Evolutionary conservation across 148 eudicot genomes (phyloP).

Genomic region (Euryodendron excelsum): DNA sequence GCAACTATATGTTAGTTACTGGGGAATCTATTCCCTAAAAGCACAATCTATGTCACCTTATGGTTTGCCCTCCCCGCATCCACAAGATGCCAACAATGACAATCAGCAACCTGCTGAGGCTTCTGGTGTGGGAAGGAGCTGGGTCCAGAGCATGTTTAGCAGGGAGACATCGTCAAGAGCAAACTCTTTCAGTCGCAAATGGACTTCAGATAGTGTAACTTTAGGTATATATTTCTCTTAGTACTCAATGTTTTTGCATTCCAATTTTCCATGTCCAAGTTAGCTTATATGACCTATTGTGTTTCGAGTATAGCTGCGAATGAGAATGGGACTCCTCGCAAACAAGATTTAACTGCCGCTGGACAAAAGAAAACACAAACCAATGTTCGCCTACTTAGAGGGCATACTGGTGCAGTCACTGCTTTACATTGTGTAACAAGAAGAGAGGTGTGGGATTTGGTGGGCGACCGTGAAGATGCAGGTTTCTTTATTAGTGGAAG

Average conservation of each 20-base stretch:
- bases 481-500: slow-evolving; percentile 99
- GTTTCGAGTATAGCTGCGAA: slow-evolving; percentile 36
- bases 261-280: neutral
- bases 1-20: slow-evolving; percentile 62
- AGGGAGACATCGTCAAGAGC: slow-evolving; percentile 54
- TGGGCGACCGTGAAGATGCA: slow-evolving; percentile 99
- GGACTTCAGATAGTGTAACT: slow-evolving; percentile 48
- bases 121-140: slow-evolving; percentile 78
- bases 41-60: slow-evolving; percentile 49
- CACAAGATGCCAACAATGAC: slow-evolving; percentile 59
- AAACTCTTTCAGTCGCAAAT: slow-evolving; percentile 61
- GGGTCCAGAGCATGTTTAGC: slow-evolving; percentile 98
- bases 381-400: slow-evolving; percentile 84
- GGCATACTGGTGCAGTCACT: slow-evolving; percentile 91
- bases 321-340: slow-evolving; percentile 64
- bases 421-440: slow-evolving; percentile 93
- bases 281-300: slow-evolving; percentile 3
- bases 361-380: slow-evolving; percentile 81
- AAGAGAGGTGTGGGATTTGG: slow-evolving; percentile 99
- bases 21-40: slow-evolving; percentile 77
- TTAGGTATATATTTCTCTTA: slow-evolving; percentile 21
- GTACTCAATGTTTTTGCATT: neutral
- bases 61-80: slow-evolving; percentile 66
- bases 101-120: slow-evolving; percentile 73
- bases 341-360: slow-evolving; percentile 54